A percentile compares a stretch with the other conserved stretches of the same genome.
These are phyloP conservation scores for Jamesozyma lodderae DNA, from an alignment of 805 yeast genomes.

Conservation along the genomic window DNA sequence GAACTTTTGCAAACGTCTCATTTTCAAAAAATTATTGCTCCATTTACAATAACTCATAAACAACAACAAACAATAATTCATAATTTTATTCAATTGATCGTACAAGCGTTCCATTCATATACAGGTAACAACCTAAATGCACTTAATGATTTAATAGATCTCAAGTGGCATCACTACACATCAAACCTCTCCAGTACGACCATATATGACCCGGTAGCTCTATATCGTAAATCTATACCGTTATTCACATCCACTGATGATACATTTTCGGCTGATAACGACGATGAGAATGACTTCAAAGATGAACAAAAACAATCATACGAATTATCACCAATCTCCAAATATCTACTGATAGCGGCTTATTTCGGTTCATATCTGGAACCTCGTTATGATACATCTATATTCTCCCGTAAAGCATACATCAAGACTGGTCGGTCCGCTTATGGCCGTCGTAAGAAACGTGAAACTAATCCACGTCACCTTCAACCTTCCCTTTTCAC, in stretches of 20 bases:
- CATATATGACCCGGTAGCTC: conserved; percentile 17
- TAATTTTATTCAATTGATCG: conserved; percentile 23
- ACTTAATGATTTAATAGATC: conserved; percentile 23
- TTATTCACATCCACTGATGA: conserved; percentile 29
- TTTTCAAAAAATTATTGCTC: conserved; percentile 8
- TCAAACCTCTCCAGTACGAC: conserved; percentile 13
- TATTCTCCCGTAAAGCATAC: conserved; percentile 46
- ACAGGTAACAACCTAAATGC: conserved; percentile 26
- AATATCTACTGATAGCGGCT: conserved; percentile 70
- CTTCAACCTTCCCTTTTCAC: conserved; percentile 68
- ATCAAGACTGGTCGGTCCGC: conserved; percentile 40
- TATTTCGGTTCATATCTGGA: conserved; percentile 75
- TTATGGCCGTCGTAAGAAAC: conserved; percentile 36
- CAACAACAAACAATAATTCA: conserved; percentile 11
- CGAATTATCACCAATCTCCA: conserved; percentile 52
- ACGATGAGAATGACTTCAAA: conserved; percentile 7
- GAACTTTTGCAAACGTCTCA: conserved; percentile 11
- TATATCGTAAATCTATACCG: conserved; percentile 27
- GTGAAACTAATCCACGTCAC: conserved; percentile 49
- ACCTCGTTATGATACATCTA: conserved; percentile 55
- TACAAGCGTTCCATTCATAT: conserved; percentile 27
- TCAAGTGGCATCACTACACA: conserved; percentile 25
- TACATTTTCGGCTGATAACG: conserved; percentile 19
- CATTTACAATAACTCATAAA: conserved; percentile 2
- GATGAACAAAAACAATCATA: conserved; percentile 14